Conservation (phyloP, 495 filamentous ascomycete genomes). For the Xylaria grammica region DNA sequence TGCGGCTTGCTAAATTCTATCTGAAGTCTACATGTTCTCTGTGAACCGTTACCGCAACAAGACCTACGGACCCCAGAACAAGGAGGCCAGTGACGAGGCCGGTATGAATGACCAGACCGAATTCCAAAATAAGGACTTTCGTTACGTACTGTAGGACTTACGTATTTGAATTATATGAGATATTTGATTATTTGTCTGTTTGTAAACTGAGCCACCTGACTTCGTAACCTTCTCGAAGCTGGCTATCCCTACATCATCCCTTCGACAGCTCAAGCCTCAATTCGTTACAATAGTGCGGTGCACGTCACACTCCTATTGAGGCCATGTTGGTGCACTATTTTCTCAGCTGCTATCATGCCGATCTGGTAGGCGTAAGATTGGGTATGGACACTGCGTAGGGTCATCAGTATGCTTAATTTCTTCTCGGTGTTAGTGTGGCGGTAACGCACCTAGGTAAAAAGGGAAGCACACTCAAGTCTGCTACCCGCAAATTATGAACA, state of each 20-base stretch:
- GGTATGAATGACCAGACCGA: slow-evolving; percentile 22
- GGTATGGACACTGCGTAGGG: slow-evolving; percentile 21
- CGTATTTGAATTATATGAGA: too few relatives aligned
- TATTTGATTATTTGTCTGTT: too few relatives aligned
- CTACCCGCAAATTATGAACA: slow-evolving; percentile 58
- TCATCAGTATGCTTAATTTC: too few relatives aligned
- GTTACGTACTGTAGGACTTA: slow-evolving; percentile 15
- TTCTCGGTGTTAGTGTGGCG: too few relatives aligned
- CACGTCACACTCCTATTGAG: too few relatives aligned
- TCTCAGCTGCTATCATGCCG: slow-evolving; percentile 43
- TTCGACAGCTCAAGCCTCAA: too few relatives aligned
- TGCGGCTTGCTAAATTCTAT: background rate
- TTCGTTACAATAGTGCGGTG: too few relatives aligned
- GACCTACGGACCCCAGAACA: slow-evolving; percentile 2
- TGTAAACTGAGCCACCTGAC: too few relatives aligned
- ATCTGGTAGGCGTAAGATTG: slow-evolving; percentile 30
- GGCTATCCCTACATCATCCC: too few relatives aligned
- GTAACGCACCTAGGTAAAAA: slow-evolving; percentile 40
- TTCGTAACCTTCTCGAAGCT: too few relatives aligned
- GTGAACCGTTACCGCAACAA: background rate
- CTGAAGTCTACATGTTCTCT: slow-evolving; percentile 5
- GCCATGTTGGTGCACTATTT: slow-evolving; percentile 43
- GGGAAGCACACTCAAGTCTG: slow-evolving; percentile 66
- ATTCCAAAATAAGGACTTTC: slow-evolving; percentile 23
- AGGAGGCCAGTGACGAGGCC: slow-evolving; percentile 21